Conservation (phyloP, 2,329 filamentous ascomycete species). For the Botryosphaeria dothidea region DNA sequence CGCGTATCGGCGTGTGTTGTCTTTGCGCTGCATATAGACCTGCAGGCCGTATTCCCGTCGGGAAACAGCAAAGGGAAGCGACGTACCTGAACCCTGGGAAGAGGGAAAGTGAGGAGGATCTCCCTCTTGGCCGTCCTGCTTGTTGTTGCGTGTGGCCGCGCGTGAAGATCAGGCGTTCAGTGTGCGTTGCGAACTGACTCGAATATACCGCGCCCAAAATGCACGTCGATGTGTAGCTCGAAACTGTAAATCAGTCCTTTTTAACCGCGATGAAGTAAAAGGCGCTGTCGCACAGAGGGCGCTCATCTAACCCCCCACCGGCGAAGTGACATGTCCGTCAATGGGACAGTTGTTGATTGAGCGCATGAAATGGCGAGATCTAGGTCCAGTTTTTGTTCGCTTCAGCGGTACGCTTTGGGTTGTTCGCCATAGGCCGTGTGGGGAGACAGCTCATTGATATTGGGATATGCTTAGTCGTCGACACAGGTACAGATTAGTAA, state of each 20-base stretch:
- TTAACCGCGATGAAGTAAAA: not conserved
- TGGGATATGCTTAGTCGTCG: not conserved
- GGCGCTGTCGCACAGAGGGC: not conserved
- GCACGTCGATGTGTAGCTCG: not conserved
- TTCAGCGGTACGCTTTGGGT: not conserved
- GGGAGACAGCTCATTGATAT: not conserved
- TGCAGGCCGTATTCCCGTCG: no score
- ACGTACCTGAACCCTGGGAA: not conserved
- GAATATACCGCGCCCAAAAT: constrained; percentile 3
- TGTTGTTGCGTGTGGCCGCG: not conserved
- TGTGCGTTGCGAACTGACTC: not conserved
- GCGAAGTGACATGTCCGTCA: not conserved
- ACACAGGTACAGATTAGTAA: not conserved
- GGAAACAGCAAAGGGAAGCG: not conserved
- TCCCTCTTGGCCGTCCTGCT: not conserved
- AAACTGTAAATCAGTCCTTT: not conserved
- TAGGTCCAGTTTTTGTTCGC: not conserved
- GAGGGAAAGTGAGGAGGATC: not conserved
- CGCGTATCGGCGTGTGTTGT: not conserved
- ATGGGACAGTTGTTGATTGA: not conserved
- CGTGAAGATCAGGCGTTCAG: constrained; percentile 1
- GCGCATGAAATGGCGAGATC: not conserved
- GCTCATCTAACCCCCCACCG: not conserved
- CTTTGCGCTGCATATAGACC: not conserved
- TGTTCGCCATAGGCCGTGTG: not conserved